Percentiles rank a stretch among this genome's conserved stretches.
Evolutionary conservation across 371 early-diverging fungal genomes (phyloP).

Genomic region (Mucor mucedo): DNA sequence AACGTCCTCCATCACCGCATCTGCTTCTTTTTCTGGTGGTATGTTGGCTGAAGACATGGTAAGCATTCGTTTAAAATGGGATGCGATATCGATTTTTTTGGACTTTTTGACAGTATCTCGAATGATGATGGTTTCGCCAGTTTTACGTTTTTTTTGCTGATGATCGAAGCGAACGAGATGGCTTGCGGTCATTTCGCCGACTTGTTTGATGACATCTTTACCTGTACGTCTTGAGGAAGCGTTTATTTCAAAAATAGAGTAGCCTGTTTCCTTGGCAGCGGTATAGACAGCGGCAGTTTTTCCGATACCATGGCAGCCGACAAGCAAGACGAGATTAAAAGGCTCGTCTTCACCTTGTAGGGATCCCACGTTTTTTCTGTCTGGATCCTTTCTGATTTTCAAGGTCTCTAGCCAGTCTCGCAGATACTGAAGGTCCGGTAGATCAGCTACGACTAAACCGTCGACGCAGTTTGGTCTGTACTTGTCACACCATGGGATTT

Average conservation of each 20-base stretch:
- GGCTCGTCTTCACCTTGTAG: conserved; percentile 31
- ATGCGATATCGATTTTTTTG: conserved; percentile 26
- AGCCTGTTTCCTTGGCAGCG: conserved; percentile 71
- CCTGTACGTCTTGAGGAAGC: conserved; percentile 70
- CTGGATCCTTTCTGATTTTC: conserved; percentile 22
- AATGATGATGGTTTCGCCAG: conserved; percentile 11
- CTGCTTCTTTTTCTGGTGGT: not conserved
- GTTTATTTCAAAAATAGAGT: conserved; percentile 76
- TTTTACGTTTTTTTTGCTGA: conserved; percentile 13
- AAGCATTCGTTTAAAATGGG: conserved; percentile 28
- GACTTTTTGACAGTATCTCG: conserved; percentile 21
- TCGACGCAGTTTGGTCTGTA: conserved; percentile 31
- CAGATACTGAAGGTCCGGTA: conserved; percentile 11
- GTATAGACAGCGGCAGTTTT: conserved; percentile 80
- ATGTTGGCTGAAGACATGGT: not conserved
- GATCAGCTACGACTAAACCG: conserved; percentile 21
- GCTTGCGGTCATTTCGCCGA: conserved; percentile 75
- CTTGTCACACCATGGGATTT: conserved; percentile 38
- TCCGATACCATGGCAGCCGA: conserved; percentile 73
- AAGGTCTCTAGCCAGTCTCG: conserved; percentile 33
- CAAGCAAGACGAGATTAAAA: conserved; percentile 55
- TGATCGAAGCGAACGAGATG: conserved; percentile 55
- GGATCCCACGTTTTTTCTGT: conserved; percentile 8
- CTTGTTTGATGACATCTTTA: conserved; percentile 63
- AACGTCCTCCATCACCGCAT: not conserved